Conservation (phyloP, 2,329 filamentous ascomycete genomes). For the Ophiostoma himal-ulmi region DNA sequence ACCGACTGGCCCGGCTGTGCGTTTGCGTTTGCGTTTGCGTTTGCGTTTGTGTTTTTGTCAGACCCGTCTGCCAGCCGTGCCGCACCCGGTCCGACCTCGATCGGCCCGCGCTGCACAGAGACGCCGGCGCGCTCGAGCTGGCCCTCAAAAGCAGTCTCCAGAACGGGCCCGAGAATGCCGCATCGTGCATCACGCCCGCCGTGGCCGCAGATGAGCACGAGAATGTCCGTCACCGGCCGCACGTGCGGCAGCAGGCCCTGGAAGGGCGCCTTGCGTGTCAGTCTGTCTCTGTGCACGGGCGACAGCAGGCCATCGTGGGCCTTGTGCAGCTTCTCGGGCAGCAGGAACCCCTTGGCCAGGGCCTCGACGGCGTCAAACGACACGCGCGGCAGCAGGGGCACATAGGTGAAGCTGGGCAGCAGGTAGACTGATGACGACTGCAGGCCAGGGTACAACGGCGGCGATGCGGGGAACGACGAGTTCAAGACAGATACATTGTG, state of each 20-base stretch:
- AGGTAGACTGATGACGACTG: constrained; percentile 64
- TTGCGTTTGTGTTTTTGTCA: background rate
- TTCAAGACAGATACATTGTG: constrained; percentile 74
- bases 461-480: constrained; percentile 63
- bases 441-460: constrained; percentile 41
- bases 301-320: constrained; percentile 53
- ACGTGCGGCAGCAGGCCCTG: constrained; percentile 51
- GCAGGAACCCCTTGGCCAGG: constrained; percentile 59
- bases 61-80: background rate
- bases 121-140: constrained; percentile 49
- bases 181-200: constrained; percentile 75
- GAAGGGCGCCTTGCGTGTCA: constrained; percentile 47
- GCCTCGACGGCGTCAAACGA: constrained; percentile 51
- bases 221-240: constrained; percentile 53
- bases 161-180: constrained; percentile 68
- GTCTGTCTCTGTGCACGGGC: constrained; percentile 50
- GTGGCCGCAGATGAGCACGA: constrained; percentile 87
- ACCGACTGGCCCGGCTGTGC: background rate
- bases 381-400: constrained; percentile 63
- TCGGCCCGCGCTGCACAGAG: constrained; percentile 43
- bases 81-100: constrained; percentile 33
- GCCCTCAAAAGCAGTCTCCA: constrained; percentile 63
- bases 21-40: background rate
- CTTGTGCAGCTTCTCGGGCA: constrained; percentile 57
- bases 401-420: constrained; percentile 76